Evolutionary conservation across 1,284 basidiomycete genomes (phyloP).

Genomic region (Boletellus deceptivus): DNA sequence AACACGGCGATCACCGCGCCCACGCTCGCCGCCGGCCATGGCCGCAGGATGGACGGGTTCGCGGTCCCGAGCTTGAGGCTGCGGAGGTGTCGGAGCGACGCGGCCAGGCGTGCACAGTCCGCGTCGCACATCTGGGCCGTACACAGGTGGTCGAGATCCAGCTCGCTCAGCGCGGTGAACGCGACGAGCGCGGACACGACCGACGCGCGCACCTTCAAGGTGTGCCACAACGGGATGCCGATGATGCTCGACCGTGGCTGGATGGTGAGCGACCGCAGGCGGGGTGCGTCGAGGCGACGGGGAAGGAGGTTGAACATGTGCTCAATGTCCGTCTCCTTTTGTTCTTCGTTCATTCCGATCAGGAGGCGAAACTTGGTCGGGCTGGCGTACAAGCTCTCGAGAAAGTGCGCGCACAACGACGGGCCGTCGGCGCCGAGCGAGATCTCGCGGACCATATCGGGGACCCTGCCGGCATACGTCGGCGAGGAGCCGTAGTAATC

Average conservation of each 20-base stretch:
- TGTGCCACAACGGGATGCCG: background rate
- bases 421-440: slow-evolving; percentile 1
- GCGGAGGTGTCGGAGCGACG: slow-evolving; percentile 8
- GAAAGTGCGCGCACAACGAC: slow-evolving; percentile 1
- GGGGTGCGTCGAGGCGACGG: slow-evolving; percentile 5
- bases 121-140: slow-evolving; percentile 1
- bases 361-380: slow-evolving; percentile 9
- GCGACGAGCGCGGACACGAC: slow-evolving; percentile 2
- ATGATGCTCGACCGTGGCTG: background rate
- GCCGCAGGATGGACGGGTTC: background rate
- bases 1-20: slow-evolving; percentile 14
- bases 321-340: background rate
- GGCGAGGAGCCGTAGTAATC: slow-evolving; percentile 2
- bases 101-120: slow-evolving; percentile 9
- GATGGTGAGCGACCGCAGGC: slow-evolving; percentile 8
- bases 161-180: slow-evolving; percentile 13
- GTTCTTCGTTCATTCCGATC: slow-evolving; percentile 1
- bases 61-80: slow-evolving; percentile 17
- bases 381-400: slow-evolving; percentile 6
- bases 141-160: slow-evolving; percentile 14
- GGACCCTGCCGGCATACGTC: slow-evolving; percentile 6
- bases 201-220: background rate
- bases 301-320: slow-evolving; percentile 9
- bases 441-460: slow-evolving; percentile 4
- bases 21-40: slow-evolving; percentile 9